Base-by-base conservation (phyloP, 1,139 yeast species). In the Taphrina betulina region DNA sequence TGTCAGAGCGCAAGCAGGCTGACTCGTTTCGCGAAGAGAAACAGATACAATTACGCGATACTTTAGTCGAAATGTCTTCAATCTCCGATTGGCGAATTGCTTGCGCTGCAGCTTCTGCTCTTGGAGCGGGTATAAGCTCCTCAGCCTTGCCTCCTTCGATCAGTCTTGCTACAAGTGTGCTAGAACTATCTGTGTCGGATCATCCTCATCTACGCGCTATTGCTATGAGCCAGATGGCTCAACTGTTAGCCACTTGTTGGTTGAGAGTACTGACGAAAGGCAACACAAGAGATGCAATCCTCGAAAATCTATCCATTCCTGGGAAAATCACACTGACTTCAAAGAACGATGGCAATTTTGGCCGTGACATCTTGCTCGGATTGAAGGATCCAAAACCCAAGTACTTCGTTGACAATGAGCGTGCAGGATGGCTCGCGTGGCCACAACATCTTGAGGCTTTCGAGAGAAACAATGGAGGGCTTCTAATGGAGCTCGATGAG, bases 381-480 rank as follows among this genome's bases (percentile, higher is more conserved):
- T 71, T 85, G 73, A 65, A 66, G n/a, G 78, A 79, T 23, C 52
- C 61, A 10, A 60, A 65, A 3, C 58, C 61, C n/a, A 66, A 67
- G 1, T 69, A 64, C 57, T 65, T 42, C 62, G 67, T 73, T 17
- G 75, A 75, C 29, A 78, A 76, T 56, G 72, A 78, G 2, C 75
- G 73, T 65, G 70, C 72, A 10, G 95, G 96, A 0, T 86, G 94
- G 83, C 70, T 86, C 16, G 83, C 84, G 52, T 88, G 96, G 95
- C 87, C 83, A 16, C 71, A 78, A 8, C 61, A 70, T 0, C 67
- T 86, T 70, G 67, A 69, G 29, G 94, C 78, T 1, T 73, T 79
- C 10, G 69, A 71, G 17, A 67, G 68, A 2, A 65, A 66, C 5
- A 54, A 60, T 19, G 44, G 57, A 1, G 60, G 68, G 3, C 62